Base-by-base conservation (phyloP, 2,329 filamentous ascomycete genomes). In the Exserohilum turcica region DNA sequence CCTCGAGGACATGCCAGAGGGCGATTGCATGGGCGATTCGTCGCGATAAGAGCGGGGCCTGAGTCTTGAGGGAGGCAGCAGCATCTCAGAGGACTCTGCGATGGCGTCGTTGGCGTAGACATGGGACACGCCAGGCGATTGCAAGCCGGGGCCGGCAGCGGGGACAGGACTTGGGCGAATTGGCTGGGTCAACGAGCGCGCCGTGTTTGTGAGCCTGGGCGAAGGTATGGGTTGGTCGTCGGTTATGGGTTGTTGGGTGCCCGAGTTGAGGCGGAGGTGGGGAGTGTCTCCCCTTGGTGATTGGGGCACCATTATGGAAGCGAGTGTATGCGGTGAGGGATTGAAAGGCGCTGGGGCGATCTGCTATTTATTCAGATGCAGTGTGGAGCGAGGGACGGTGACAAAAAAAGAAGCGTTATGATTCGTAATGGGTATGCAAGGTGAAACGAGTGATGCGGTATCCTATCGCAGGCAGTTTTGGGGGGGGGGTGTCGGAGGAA, bases 261-360 rank as follows among this genome's bases (percentile, higher is more conserved):
- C 84, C 21, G 84, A 86, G 66, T 88, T 87, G 59, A 88, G 79
- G 52, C 84, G 83, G 54, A 88, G 84, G 60, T 87, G 85, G 60
- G 85, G 84, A 57, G 81, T 76, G 44, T 69, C 64, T 37, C 66
- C 63, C 53, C 71, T 63, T 18, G 71, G 69, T 39, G 73, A 72
- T 56, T 59, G 64, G 38, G 64, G 64, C 56, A 65, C 57, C 58
- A 64, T 65, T 61, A 67, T 65, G 59, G 29, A 47, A 68, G 63
- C 59, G 67, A 72, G 56, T 56, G 66, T 70, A 67, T 67, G 56
- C 54, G 59, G 61, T 69, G 59, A 64, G 64, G 59, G 57, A 56
- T 54, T 48, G 59, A 57, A 57, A 52, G 38, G 57, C 47, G 42
- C 27, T 35, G 52, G 52, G 44, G 48, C 57, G 48, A 47, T 53